Evolutionary conservation across 2,329 filamentous ascomycete genomes (phyloP).

Genomic region (Juglanconis oblonga): DNA sequence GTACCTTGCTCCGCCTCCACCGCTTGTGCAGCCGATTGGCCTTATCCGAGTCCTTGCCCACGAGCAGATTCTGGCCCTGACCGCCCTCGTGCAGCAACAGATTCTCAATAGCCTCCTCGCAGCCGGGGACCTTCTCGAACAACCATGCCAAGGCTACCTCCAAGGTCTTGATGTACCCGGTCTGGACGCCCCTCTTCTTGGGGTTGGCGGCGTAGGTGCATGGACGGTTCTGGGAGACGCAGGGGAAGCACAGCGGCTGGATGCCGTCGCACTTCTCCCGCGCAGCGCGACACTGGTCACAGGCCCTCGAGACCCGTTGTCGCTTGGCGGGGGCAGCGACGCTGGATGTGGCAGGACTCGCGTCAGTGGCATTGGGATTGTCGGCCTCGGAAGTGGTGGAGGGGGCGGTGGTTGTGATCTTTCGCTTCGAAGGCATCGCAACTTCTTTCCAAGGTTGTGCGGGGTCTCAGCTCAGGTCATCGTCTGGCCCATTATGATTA

Average conservation of each 20-base stretch:
- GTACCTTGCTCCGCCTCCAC: slow-evolving; percentile 62
- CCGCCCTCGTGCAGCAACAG: slow-evolving; percentile 47
- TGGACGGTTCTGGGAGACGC: slow-evolving; percentile 57
- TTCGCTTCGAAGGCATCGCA: slow-evolving; percentile 39
- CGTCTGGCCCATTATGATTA: slow-evolving; percentile 22
- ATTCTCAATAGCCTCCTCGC: slow-evolving; percentile 54
- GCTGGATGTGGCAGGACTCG: slow-evolving; percentile 10
- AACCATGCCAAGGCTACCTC: slow-evolving; percentile 67
- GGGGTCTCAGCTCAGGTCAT: slow-evolving; percentile 23
- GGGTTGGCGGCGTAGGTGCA: slow-evolving; percentile 72
- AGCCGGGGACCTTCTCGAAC: slow-evolving; percentile 59
- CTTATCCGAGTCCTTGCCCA: slow-evolving; percentile 48
- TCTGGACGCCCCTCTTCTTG: slow-evolving; percentile 75
- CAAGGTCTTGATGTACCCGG: slow-evolving; percentile 74
- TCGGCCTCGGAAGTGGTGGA: slow-evolving; percentile 22
- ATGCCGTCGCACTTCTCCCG: slow-evolving; percentile 72
- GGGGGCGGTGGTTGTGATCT: slow-evolving; percentile 21
- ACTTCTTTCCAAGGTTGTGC: background rate
- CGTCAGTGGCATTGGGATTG: slow-evolving; percentile 10
- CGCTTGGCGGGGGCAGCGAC: slow-evolving; percentile 45
- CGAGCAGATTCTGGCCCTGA: slow-evolving; percentile 42
- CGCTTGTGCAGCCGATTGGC: slow-evolving; percentile 57
- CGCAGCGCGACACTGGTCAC: slow-evolving; percentile 64
- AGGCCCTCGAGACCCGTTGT: slow-evolving; percentile 65
- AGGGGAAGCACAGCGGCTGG: slow-evolving; percentile 65